Base-by-base conservation (phyloP, 2,329 filamentous ascomycete genomes). In the Penicillium brasilianum region DNA sequence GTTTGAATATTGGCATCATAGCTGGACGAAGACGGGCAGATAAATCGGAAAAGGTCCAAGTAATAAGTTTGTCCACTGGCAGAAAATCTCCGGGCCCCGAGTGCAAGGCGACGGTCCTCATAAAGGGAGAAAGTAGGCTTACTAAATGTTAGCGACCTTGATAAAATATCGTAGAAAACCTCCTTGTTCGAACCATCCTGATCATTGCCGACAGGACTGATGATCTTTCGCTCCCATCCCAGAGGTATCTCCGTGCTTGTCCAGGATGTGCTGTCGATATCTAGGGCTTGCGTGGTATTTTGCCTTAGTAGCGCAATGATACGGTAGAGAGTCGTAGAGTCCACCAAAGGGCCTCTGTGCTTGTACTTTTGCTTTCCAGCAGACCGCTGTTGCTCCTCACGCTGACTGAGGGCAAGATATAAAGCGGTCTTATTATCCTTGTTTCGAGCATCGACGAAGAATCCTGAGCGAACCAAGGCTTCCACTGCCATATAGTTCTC, bases 1-100 rank as follows among this genome's bases (percentile, higher is more conserved):
- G 41, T 44, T 20, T 44, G 41, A 25, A 44, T 44, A 44, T 44
- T 18, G 41, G 41, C 41, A 44, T 44, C 41, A 25, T 20, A 44
- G 20, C 41, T 44, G 20, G 41, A 44, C n/a, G 41, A 44, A 25
- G 41, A 44, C 9, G 41, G 41, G 20, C 41, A 22, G n/a, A 44
- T 44, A 14, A 44, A 44, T 44, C 41, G 41, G 18, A 44, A 44
- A 4, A 44, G 41, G 18, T 44, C 41, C 20, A 44, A 25, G 41
- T 44, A 44, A 25, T 44, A 44, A 16, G 41, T 44, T 16, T 44
- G 41, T 44, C 41, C 41, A 44, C 41, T 44, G 41, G 41, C 41
- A 20, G 41, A 44, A 20, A 44, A 44, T 14, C 41, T 18, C 20
- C 41, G 18, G 9, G 41, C 41, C 8, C 41, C 41, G 41, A 44